phyloP scores from a whole-genome alignment of 2,329 filamentous ascomycete species.

The Meredithiella fracta region DNA sequence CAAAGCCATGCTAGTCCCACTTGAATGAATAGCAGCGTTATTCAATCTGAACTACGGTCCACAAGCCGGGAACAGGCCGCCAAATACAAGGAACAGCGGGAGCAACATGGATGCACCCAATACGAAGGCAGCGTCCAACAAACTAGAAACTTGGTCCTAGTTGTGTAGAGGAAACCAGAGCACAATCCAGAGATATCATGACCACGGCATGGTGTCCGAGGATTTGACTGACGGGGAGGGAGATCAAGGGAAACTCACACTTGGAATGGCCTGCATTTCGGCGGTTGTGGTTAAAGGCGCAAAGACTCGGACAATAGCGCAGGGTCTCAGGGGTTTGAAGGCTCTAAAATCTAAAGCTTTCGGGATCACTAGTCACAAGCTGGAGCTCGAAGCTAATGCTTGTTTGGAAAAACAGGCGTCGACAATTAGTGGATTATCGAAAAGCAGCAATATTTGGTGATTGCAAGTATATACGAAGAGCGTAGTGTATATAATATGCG shows the following conservation, averaged over 20 bases:
- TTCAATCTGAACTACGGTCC: not conserved
- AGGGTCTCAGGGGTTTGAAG: not conserved
- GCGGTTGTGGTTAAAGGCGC: not conserved
- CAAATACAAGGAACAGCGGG: slow-evolving; percentile 2
- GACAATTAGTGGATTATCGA: not conserved
- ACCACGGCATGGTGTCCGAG: not conserved
- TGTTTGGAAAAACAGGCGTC: not conserved
- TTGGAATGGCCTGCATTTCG: slow-evolving; percentile 38
- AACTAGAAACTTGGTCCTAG: not conserved
- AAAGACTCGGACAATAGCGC: not conserved
- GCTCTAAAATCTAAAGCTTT: not conserved
- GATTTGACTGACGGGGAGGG: slow-evolving; percentile 5
- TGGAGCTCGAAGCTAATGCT: slow-evolving; percentile 1
- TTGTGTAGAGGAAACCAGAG: not conserved
- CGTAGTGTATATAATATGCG: not conserved
- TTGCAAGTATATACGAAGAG: not conserved
- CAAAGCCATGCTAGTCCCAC: not conserved
- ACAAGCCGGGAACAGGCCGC: not conserved
- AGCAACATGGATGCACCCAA: slow-evolving; percentile 1
- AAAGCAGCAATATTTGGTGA: not conserved
- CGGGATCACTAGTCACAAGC: not conserved
- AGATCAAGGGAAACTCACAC: slow-evolving; percentile 26
- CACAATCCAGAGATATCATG: not conserved
- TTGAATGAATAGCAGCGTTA: too few relatives aligned
- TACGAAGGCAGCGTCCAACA: slow-evolving; percentile 10